Evolutionary conservation across 768 basidiomycete species (phyloP).

Genomic region (Polyporus arcularius): DNA sequence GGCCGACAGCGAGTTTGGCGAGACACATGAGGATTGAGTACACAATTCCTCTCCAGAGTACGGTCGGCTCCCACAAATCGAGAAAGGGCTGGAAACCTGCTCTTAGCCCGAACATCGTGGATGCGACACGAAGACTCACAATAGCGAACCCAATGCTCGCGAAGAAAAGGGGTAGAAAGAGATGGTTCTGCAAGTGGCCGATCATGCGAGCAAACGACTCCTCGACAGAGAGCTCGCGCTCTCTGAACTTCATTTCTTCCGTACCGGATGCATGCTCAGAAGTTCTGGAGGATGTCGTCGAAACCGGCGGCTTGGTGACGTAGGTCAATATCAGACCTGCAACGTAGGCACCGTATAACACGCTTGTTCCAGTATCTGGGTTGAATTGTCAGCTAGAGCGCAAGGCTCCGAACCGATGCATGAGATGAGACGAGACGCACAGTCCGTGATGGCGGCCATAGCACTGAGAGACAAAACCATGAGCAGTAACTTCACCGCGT

Average conservation of each 20-base stretch:
- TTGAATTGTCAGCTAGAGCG: neutral
- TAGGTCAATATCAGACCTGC: constrained; percentile 52
- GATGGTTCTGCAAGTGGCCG: constrained; percentile 37
- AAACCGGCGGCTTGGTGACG: constrained; percentile 26
- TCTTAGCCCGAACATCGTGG: neutral
- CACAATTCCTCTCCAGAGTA: constrained; percentile 57
- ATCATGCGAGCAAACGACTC: constrained; percentile 11
- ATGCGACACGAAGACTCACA: constrained; percentile 9
- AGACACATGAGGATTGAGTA: constrained; percentile 60
- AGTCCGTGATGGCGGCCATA: constrained; percentile 50
- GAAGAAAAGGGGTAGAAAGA: constrained; percentile 68
- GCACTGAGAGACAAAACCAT: constrained; percentile 42
- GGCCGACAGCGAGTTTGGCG: constrained; percentile 51
- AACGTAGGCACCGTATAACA: constrained; percentile 64
- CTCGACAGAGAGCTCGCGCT: constrained; percentile 22
- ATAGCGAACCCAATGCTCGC: constrained; percentile 58
- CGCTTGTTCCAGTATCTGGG: constrained; percentile 49
- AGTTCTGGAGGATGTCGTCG: neutral
- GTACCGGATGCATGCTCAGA: no score
- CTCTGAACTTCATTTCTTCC: neutral
- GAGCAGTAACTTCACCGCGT: constrained; percentile 30
- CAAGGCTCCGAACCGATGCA: neutral
- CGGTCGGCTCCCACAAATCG: constrained; percentile 22
- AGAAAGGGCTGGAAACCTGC: constrained; percentile 22
- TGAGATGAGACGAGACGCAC: constrained; percentile 23